Evolutionary conservation across 108 stramenopile species (phyloP), one percentile per base, ranked within the genome.

Genomic region (Conticribra guillardii): DNA sequence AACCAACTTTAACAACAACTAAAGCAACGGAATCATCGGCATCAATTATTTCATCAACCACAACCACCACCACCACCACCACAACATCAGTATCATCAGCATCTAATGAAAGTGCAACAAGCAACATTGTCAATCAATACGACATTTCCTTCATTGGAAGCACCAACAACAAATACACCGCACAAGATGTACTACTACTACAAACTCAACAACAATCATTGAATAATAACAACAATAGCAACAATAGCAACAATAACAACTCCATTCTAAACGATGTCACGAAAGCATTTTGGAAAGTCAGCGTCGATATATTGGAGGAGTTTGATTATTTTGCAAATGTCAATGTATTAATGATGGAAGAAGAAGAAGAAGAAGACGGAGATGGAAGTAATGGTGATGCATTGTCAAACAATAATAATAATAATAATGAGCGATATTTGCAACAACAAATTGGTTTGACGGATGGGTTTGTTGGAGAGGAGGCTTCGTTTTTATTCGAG

Each of bases 251-350:
- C 31, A 16, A 29, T 51, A 29, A 33, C 31, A 16, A 29, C 65
- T 14, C 4, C 16, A 51, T 31, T 17, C 49, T 54, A 17, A 51
- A 67, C 27, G 53, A 67, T 57, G 34, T 75, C 67, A 55, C 84
- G 80, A 28, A 84, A 84, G 75, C 79, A 85, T 22, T 89, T 86
- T 67, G 83, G 86, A 33, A 85, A 69, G 69, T 92, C 82, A 61
- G 58, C 57, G 15, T 69, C 60, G 54, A 90, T 83, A 18, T 81
- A 44, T 21, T 71, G 34, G 14, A 86, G 52, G 24, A 79, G 80
- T 18, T 71, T 54, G 60, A 81, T 76, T 0, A 84, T 82, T 2
- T 16, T 48, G 32, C 31, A 34, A 24, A 56, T 7, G 55, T 3
- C 4, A 31, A 56, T 2, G 55, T 3, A 0, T 4, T 17, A 4